These are phyloP conservation scores for Geosiphon pyriformis DNA, from an alignment of 192 early-diverging fungal species.

Conservation along the genomic window DNA sequence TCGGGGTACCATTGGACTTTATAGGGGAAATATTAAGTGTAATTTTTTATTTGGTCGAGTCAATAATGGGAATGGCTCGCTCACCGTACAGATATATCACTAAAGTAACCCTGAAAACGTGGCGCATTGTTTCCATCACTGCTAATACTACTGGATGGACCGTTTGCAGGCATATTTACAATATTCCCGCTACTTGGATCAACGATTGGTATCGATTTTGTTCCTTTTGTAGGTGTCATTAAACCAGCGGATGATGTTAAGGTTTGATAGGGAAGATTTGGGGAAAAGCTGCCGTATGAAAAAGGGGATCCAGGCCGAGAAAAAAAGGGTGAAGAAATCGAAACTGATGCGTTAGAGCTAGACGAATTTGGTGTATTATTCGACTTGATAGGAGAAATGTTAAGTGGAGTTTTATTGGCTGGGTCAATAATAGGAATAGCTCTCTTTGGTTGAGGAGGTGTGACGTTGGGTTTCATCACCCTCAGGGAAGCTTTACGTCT, in stretches of 20 bases:
- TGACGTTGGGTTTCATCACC: conserved; percentile 10
- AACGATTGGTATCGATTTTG: conserved; percentile 26
- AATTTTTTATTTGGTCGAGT: conserved; percentile 39
- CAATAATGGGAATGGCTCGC: conserved; percentile 46
- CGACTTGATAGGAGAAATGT: conserved; percentile 27
- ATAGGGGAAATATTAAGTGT: conserved; percentile 36
- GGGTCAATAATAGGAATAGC: conserved; percentile 50
- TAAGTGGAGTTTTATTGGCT: conserved; percentile 41
- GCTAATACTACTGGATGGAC: conserved; percentile 7
- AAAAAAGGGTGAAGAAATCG: conserved; percentile 13
- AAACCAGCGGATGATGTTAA: neutral
- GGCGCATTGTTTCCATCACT: conserved; percentile 1
- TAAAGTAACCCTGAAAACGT: conserved; percentile 12
- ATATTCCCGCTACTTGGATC: conserved; percentile 25
- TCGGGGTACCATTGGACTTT: no score
- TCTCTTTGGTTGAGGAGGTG: conserved; percentile 21
- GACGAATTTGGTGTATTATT: neutral
- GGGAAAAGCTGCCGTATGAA: conserved; percentile 14
- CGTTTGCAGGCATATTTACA: conserved; percentile 22
- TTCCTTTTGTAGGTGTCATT: conserved; percentile 15
- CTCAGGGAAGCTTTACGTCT: conserved; percentile 23
- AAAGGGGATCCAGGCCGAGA: conserved; percentile 15
- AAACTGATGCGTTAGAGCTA: conserved; percentile 4
- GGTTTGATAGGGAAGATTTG: conserved; percentile 16
- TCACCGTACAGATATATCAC: conserved; percentile 23